A percentile compares a stretch with the other conserved stretches of the same genome.
Evolutionary conservation across 2,329 filamentous ascomycete species (phyloP).

Genomic region (Hyphodiscus sp.): DNA sequence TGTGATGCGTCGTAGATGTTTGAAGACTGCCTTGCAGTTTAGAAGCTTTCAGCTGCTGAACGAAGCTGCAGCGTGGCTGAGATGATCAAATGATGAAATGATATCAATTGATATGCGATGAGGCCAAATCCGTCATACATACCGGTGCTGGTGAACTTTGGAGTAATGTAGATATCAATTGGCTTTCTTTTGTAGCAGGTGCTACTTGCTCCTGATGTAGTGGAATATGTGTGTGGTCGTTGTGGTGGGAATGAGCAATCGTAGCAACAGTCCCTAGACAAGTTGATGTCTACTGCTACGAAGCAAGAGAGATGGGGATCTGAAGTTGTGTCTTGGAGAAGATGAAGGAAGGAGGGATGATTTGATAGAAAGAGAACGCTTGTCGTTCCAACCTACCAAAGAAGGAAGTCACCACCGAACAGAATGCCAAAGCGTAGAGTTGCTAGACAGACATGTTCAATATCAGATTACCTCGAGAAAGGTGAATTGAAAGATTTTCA

Average conservation of each 20-base stretch:
- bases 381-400: slow-evolving; percentile 1
- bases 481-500: neutral
- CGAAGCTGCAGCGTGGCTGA: neutral
- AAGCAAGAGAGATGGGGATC: slow-evolving; percentile 14
- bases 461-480: neutral
- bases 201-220: neutral
- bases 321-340: neutral
- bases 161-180: neutral
- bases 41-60: neutral
- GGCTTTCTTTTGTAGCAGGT: neutral
- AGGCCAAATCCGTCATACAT: neutral
- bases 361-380: slow-evolving; percentile 1
- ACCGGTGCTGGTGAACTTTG: neutral
- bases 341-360: slow-evolving; percentile 6
- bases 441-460: neutral
- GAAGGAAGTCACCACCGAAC: neutral
- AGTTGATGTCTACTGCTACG: slow-evolving; percentile 3
- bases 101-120: slow-evolving; percentile 6
- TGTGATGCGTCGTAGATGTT: neutral
- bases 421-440: neutral
- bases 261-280: slow-evolving; percentile 16
- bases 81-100: neutral
- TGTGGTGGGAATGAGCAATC: slow-evolving; percentile 23
- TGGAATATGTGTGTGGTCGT: neutral
- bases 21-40: neutral